phyloP scores from a whole-genome alignment of 2,329 filamentous ascomycete species.

The Cadophora gregata region DNA sequence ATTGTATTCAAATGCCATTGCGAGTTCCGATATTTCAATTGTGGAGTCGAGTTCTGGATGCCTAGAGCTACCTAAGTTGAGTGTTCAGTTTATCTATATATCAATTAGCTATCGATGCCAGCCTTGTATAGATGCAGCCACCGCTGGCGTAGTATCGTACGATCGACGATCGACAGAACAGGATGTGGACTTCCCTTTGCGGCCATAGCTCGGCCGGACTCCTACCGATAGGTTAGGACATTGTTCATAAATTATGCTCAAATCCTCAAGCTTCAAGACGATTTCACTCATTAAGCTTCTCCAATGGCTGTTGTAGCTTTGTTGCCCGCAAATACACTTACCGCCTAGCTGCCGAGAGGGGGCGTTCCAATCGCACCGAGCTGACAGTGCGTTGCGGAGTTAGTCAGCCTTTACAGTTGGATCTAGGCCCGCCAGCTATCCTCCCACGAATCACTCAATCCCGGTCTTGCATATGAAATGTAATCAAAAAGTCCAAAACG shows the following conservation, averaged over 20 bases:
- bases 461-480: not conserved
- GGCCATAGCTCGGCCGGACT: constrained; percentile 1
- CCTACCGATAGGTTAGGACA: not conserved
- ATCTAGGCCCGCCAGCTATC: not conserved
- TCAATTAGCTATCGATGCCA: not conserved
- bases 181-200: not conserved
- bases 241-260: not conserved
- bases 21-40: not conserved
- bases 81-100: constrained; percentile 14
- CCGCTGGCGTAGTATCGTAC: constrained; percentile 2
- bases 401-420: constrained; percentile 8
- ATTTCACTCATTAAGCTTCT: not conserved
- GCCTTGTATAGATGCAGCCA: not conserved
- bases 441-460: not conserved
- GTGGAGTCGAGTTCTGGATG: not conserved
- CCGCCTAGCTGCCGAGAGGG: not conserved
- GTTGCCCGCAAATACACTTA: not conserved
- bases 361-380: not conserved
- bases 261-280: not conserved
- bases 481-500: constrained; percentile 13
- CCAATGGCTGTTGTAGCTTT: not conserved
- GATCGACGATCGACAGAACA: not conserved
- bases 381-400: constrained; percentile 10
- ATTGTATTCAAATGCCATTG: constrained; percentile 20
- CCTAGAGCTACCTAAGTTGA: not conserved